Evolutionary conservation across 2,329 filamentous ascomycete species (phyloP).

Genomic region (Laburnicola sp.): DNA sequence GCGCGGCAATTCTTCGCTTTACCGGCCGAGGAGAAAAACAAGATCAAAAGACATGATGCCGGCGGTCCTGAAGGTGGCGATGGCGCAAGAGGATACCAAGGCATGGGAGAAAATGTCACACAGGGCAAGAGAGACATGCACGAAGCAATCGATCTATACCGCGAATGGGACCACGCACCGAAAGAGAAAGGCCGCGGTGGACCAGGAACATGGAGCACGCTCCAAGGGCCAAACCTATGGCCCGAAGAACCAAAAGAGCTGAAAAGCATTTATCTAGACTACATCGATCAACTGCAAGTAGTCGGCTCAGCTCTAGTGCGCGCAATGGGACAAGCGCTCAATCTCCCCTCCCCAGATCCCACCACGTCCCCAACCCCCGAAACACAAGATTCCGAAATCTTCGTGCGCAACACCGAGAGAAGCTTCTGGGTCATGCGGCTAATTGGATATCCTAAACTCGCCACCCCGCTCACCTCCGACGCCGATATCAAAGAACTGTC

Average conservation of each 20-base stretch:
- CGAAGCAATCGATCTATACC: slow-evolving; percentile 48
- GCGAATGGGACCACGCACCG: slow-evolving; percentile 38
- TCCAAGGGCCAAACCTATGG: slow-evolving; percentile 51
- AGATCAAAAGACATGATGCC: slow-evolving; percentile 41
- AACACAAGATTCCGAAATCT: slow-evolving; percentile 34
- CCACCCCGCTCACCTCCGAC: slow-evolving; percentile 12
- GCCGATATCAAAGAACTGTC: slow-evolving; percentile 35
- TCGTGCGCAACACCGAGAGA: slow-evolving; percentile 35
- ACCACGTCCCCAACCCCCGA: neutral
- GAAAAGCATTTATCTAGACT: slow-evolving; percentile 35
- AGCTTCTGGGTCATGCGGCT: slow-evolving; percentile 49
- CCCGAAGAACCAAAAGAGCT: slow-evolving; percentile 39
- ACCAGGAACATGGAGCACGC: slow-evolving; percentile 28
- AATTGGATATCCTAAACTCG: slow-evolving; percentile 46
- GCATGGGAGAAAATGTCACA: slow-evolving; percentile 45
- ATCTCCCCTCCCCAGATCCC: slow-evolving; percentile 17
- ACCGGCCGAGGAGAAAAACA: slow-evolving; percentile 33
- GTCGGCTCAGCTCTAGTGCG: slow-evolving; percentile 41
- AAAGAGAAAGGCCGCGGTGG: slow-evolving; percentile 21
- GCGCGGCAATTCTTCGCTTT: slow-evolving; percentile 43
- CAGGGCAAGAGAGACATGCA: slow-evolving; percentile 41
- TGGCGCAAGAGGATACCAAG: slow-evolving; percentile 45
- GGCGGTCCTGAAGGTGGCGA: slow-evolving; percentile 39
- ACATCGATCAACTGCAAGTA: slow-evolving; percentile 32
- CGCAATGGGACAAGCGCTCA: slow-evolving; percentile 46